Percentiles rank a stretch among this genome's conserved stretches.
Evolutionary conservation across 2,329 filamentous ascomycete species (phyloP).

Genomic region (Raffaelea albimanens): DNA sequence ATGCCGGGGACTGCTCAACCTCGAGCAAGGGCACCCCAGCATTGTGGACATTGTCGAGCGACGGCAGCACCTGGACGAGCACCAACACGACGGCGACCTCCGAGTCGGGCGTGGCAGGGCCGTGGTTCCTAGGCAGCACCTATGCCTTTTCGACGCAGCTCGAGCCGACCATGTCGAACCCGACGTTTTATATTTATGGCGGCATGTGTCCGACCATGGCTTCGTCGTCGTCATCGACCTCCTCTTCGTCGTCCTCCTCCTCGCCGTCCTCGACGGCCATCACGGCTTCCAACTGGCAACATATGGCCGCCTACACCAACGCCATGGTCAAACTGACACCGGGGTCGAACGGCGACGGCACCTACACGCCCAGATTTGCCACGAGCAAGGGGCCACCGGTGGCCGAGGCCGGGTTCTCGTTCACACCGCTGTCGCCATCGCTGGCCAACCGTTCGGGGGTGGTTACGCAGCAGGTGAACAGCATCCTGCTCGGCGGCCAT

Average conservation of each 20-base stretch:
- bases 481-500: conserved; percentile 78
- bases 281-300: conserved; percentile 48
- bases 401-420: conserved; percentile 76
- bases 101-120: conserved; percentile 12
- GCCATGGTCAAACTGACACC: conserved; percentile 57
- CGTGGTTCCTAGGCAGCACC: conserved; percentile 43
- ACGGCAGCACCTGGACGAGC: conserved; percentile 6
- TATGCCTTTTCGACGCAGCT: conserved; percentile 60
- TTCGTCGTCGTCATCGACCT: conserved; percentile 17
- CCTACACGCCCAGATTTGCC: conserved; percentile 28
- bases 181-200: conserved; percentile 66
- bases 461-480: conserved; percentile 64
- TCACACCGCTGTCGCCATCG: conserved; percentile 64
- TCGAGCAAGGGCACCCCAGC: too few relatives aligned
- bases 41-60: conserved; percentile 4
- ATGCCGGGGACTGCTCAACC: conserved; percentile 57
- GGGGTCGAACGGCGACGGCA: conserved; percentile 14
- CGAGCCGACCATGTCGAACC: conserved; percentile 40
- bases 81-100: background rate
- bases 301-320: conserved; percentile 68
- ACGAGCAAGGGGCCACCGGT: conserved; percentile 53
- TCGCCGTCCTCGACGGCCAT: conserved; percentile 18
- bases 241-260: conserved; percentile 18
- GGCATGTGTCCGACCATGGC: conserved; percentile 66
- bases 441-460: conserved; percentile 53